A percentile compares a stretch with the other conserved stretches of the same genome.
Conservation (phyloP, 2,329 filamentous ascomycete species). For the Dactylellina parvicollis region DNA sequence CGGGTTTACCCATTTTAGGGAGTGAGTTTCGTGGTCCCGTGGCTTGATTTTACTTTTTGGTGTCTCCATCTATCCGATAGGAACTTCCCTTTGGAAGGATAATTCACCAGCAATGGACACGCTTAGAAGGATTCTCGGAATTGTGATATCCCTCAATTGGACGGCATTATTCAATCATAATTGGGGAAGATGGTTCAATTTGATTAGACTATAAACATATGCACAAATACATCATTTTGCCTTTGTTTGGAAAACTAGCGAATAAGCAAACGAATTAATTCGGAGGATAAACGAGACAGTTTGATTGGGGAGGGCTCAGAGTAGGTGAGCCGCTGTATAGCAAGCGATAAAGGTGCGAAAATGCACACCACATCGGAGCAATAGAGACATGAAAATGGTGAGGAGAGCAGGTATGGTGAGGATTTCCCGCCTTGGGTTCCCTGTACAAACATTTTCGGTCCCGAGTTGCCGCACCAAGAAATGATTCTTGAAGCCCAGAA, state of each 20-base stretch:
- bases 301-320: too few species aligned
- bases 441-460: too few species aligned
- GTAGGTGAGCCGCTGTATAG: too few species aligned
- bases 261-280: background rate
- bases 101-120: conserved; percentile 4
- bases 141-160: conserved; percentile 4
- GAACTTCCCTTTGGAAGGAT: conserved; percentile 3
- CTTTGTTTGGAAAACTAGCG: background rate
- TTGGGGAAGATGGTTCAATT: background rate
- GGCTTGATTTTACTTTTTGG: conserved; percentile 8
- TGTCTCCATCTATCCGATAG: background rate
- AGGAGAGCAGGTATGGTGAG: too few species aligned
- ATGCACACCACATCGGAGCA: too few species aligned
- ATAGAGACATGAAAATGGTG: too few species aligned
- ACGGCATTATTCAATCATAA: background rate
- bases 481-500: too few species aligned
- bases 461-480: too few species aligned
- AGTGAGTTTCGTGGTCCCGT: conserved; percentile 42
- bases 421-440: too few species aligned
- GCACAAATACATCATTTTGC: conserved; percentile 34
- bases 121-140: conserved; percentile 18
- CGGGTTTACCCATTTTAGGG: conserved; percentile 18
- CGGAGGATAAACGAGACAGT: background rate
- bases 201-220: conserved; percentile 1
- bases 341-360: too few species aligned